phyloP scores from a whole-genome alignment of 495 filamentous ascomycete genomes.

The Apiosordaria backusii region DNA sequence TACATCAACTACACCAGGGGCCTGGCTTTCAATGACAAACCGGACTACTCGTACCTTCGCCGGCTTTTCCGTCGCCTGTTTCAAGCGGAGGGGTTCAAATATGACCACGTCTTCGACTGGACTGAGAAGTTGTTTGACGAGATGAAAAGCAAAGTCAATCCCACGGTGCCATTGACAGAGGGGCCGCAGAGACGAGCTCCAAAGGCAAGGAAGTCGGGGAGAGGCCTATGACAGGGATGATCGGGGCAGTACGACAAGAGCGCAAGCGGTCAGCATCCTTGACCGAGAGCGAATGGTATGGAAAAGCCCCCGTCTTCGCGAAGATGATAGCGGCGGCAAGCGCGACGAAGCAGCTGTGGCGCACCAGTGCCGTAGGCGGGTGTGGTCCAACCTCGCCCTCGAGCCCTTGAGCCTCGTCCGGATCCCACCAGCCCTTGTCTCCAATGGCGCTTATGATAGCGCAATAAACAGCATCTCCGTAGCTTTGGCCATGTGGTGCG shows the following conservation, averaged over 20 bases:
- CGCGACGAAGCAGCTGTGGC: too few relatives aligned
- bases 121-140: slow-evolving; percentile 24
- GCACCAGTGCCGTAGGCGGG: too few relatives aligned
- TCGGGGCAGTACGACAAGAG: background rate
- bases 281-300: too few relatives aligned
- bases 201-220: background rate
- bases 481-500: too few relatives aligned
- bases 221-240: slow-evolving; percentile 9
- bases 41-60: slow-evolving; percentile 31
- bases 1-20: slow-evolving; percentile 28
- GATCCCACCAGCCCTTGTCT: too few relatives aligned
- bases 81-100: slow-evolving; percentile 27
- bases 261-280: too few relatives aligned
- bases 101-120: slow-evolving; percentile 36
- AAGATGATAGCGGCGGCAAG: too few relatives aligned
- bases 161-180: slow-evolving; percentile 1
- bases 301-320: too few relatives aligned
- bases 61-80: slow-evolving; percentile 31
- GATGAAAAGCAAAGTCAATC: slow-evolving; percentile 11
- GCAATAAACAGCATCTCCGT: too few relatives aligned
- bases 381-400: too few relatives aligned
- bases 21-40: slow-evolving; percentile 28
- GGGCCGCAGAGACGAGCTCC: background rate
- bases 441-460: too few relatives aligned
- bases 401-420: too few relatives aligned